These are phyloP conservation scores for Penicillium salamii DNA, from an alignment of 495 filamentous ascomycete species.

Conservation along the genomic window DNA sequence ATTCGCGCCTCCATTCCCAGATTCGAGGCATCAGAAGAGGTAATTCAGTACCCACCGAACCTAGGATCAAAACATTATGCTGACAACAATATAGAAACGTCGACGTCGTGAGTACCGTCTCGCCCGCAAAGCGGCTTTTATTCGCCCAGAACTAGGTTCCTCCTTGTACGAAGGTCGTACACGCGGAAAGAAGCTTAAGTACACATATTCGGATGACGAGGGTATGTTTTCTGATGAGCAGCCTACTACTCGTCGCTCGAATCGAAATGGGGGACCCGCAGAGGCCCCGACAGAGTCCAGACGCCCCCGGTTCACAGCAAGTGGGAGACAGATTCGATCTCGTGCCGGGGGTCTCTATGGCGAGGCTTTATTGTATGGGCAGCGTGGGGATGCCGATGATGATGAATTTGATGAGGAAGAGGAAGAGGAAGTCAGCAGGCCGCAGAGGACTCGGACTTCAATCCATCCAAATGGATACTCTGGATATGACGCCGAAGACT, in stretches of 20 bases:
- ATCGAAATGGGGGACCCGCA: conserved; percentile 63
- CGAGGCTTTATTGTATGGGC: conserved; percentile 61
- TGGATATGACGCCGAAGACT: conserved; percentile 57
- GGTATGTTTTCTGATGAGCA: conserved; percentile 72
- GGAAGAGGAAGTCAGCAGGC: conserved; percentile 24
- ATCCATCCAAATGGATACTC: conserved; percentile 42
- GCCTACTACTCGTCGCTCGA: conserved; percentile 63
- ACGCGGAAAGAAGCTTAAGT: conserved; percentile 90
- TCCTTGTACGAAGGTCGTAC: conserved; percentile 96
- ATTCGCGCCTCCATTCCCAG: conserved; percentile 81
- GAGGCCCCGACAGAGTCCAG: conserved; percentile 66
- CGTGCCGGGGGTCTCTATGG: conserved; percentile 78
- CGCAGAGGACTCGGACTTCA: conserved; percentile 30
- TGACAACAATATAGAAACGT: conserved; percentile 66
- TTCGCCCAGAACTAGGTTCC: conserved; percentile 82
- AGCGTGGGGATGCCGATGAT: conserved; percentile 33
- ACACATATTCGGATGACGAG: conserved; percentile 92
- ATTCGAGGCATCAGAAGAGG: conserved; percentile 94
- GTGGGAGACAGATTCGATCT: conserved; percentile 79
- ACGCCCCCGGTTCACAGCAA: conserved; percentile 83
- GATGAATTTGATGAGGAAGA: conserved; percentile 17
- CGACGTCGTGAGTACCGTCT: conserved; percentile 88
- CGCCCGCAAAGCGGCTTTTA: conserved; percentile 81
- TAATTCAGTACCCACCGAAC: conserved; percentile 32
- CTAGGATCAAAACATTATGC: neutral